Evolutionary conservation across 352 stramenopile genomes (phyloP).

Genomic region (Globisporangium polare): DNA sequence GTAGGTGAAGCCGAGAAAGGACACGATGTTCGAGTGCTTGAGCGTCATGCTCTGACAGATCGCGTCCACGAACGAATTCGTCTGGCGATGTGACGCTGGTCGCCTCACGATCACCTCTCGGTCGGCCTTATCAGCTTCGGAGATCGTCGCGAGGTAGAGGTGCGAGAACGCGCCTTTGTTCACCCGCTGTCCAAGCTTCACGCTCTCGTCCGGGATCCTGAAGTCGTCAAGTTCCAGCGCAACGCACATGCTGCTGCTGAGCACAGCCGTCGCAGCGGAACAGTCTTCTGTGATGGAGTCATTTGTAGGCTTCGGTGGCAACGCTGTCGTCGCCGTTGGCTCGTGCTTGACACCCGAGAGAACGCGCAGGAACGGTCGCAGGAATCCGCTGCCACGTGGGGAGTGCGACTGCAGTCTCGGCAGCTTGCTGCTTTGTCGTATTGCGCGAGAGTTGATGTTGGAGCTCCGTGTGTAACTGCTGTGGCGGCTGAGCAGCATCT

Average conservation of each 20-base stretch:
- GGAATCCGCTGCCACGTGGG: constrained; percentile 6
- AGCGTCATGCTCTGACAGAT: constrained; percentile 26
- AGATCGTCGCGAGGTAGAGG: not conserved
- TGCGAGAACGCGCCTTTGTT: not conserved
- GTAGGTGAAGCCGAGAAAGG: constrained; percentile 36
- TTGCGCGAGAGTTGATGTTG: not conserved
- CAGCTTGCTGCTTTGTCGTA: not conserved
- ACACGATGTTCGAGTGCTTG: constrained; percentile 31
- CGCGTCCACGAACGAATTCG: constrained; percentile 27
- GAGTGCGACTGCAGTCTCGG: constrained; percentile 10
- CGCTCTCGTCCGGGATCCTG: not conserved
- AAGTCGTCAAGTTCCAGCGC: constrained; percentile 1
- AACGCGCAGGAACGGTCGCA: constrained; percentile 10
- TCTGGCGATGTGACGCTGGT: not conserved
- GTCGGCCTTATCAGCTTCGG: not conserved
- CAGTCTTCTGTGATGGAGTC: not conserved
- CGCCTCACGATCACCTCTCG: constrained; percentile 9
- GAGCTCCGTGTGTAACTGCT: constrained; percentile 1
- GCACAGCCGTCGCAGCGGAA: not conserved
- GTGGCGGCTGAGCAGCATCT: not conserved
- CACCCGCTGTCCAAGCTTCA: not conserved
- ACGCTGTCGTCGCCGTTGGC: not conserved
- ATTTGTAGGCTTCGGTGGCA: not conserved
- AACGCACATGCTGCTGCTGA: constrained; percentile 2
- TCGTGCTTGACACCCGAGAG: constrained; percentile 11